These are phyloP conservation scores for Graphilbum fragrans DNA, from an alignment of 2,329 filamentous ascomycete species.

Conservation along the genomic window DNA sequence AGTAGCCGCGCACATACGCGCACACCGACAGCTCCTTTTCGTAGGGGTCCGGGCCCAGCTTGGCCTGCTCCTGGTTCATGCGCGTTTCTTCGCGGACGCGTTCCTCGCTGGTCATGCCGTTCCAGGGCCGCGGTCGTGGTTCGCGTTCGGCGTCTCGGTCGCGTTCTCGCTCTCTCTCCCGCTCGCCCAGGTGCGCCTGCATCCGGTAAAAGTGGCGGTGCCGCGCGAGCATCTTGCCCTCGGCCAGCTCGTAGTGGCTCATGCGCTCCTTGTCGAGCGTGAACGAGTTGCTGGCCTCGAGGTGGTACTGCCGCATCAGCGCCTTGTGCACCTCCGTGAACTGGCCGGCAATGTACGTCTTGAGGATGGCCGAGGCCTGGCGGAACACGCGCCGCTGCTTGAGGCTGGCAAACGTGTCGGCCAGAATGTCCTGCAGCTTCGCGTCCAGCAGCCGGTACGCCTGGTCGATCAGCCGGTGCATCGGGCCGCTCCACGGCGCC, in stretches of 20 bases:
- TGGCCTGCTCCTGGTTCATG: conserved; percentile 27
- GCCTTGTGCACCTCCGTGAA: conserved; percentile 21
- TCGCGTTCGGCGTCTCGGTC: conserved; percentile 6
- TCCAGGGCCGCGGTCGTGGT: conserved; percentile 24
- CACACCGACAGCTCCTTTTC: conserved; percentile 48
- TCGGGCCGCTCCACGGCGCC: conserved; percentile 41
- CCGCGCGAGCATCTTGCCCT: conserved; percentile 29
- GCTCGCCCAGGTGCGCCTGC: conserved; percentile 23
- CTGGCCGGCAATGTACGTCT: conserved; percentile 28
- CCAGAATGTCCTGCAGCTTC: conserved; percentile 33
- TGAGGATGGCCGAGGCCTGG: conserved; percentile 29
- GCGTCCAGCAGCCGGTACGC: conserved; percentile 35
- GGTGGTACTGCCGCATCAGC: conserved; percentile 32
- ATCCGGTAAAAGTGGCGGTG: conserved; percentile 38
- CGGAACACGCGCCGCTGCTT: conserved; percentile 37
- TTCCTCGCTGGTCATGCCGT: conserved; percentile 35
- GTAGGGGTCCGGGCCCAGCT: conserved; percentile 46
- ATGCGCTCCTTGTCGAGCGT: conserved; percentile 43
- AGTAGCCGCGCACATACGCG: conserved; percentile 55
- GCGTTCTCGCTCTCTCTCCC: neutral
- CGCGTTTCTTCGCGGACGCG: conserved; percentile 28
- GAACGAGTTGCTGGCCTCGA: conserved; percentile 43
- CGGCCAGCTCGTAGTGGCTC: conserved; percentile 29
- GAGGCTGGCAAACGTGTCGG: conserved; percentile 30
- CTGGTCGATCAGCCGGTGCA: conserved; percentile 33